phyloP scores from a whole-genome alignment of 2,329 filamentous ascomycete species.

The Venturia pyrina region DNA sequence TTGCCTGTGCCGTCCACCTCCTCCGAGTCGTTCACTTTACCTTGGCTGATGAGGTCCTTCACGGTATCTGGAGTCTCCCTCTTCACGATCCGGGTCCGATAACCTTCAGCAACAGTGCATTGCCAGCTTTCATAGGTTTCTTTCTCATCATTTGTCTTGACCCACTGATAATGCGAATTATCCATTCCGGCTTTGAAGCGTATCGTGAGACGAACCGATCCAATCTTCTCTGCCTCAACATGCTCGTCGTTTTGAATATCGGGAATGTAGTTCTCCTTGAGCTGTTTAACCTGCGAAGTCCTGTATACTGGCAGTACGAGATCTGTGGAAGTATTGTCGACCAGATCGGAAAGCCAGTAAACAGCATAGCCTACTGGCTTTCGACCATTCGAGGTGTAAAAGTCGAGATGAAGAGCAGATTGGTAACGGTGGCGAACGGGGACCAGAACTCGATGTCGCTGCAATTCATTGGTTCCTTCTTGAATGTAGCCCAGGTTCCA shows the following conservation, averaged over 20 bases:
- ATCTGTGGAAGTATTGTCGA: background rate
- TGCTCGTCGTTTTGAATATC: background rate
- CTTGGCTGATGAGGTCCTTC: background rate
- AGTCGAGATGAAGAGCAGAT: background rate
- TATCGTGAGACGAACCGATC: background rate
- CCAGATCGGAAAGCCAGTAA: background rate
- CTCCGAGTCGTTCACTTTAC: background rate
- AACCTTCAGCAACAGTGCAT: background rate
- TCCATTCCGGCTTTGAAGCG: background rate
- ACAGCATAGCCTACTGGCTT: background rate
- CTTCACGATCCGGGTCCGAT: background rate
- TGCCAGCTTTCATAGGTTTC: background rate
- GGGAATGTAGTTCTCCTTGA: background rate
- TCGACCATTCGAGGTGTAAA: background rate
- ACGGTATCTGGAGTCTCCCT: background rate
- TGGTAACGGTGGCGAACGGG: background rate
- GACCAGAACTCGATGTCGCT: background rate
- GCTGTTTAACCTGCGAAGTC: background rate
- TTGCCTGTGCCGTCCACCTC: background rate
- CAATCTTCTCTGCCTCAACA: background rate
- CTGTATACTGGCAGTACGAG: background rate
- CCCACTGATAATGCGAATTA: background rate
- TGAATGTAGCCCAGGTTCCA: slow-evolving; percentile 1
- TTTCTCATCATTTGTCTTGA: slow-evolving; percentile 2
- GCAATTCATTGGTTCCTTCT: background rate